These are phyloP conservation scores for Grammothele lineata DNA, from an alignment of 768 basidiomycete species.

Conservation along the genomic window DNA sequence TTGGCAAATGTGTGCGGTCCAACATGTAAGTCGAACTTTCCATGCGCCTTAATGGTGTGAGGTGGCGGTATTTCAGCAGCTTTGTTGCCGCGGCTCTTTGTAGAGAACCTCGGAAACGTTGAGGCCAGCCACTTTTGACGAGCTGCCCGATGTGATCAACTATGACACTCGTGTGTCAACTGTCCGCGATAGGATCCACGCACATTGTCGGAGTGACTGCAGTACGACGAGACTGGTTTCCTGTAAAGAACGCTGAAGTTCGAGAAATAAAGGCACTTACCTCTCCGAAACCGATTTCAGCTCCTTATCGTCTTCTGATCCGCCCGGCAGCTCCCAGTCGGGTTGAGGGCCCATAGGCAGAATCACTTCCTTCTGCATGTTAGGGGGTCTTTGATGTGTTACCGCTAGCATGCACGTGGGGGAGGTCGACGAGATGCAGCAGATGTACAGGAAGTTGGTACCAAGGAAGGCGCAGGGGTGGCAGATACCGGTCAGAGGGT, in stretches of 20 bases:
- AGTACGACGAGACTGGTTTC: constrained; percentile 46
- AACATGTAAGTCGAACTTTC: constrained; percentile 66
- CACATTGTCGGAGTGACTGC: constrained; percentile 72
- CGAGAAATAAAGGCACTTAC: too few relatives aligned
- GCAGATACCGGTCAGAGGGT: too few relatives aligned
- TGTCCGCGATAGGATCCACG: too few relatives aligned
- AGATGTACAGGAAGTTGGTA: too few relatives aligned
- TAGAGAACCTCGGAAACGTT: constrained; percentile 69
- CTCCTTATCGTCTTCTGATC: not conserved
- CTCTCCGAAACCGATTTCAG: too few relatives aligned
- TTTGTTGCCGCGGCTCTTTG: constrained; percentile 57
- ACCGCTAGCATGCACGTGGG: too few relatives aligned
- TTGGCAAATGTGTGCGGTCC: constrained; percentile 72
- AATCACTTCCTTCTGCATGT: constrained; percentile 21
- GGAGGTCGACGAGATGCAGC: too few relatives aligned
- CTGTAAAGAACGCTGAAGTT: too few relatives aligned
- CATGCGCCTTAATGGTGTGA: constrained; percentile 60
- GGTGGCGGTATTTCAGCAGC: constrained; percentile 54
- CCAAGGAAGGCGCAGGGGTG: too few relatives aligned
- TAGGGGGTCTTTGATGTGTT: too few relatives aligned
- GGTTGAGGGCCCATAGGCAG: constrained; percentile 56
- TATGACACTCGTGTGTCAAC: too few relatives aligned
- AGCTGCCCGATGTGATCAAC: constrained; percentile 51
- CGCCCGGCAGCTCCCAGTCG: constrained; percentile 61
- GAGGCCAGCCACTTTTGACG: constrained; percentile 65